Evolutionary conservation across 331 rosid species (phyloP).

Genomic region (Erythrophleum ivorense): DNA sequence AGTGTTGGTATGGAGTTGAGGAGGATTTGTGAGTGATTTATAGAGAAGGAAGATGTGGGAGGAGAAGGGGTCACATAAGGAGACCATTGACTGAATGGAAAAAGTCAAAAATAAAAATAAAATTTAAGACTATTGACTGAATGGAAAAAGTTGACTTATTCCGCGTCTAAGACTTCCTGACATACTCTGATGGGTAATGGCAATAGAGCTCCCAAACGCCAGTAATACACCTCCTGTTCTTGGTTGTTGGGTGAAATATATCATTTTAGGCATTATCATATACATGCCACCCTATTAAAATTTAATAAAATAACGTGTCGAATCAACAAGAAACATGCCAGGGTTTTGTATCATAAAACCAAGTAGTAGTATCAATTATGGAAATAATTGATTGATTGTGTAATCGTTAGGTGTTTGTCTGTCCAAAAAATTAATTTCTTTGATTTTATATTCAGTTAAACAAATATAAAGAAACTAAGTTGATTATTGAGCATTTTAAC

Average conservation of each 20-base stretch:
- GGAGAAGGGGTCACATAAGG: constrained; percentile 42
- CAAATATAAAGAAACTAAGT: too few relatives aligned
- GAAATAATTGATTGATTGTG: not conserved
- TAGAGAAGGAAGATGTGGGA: not conserved
- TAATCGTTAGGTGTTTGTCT: not conserved
- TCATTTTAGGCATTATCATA: too few relatives aligned
- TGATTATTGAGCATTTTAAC: too few relatives aligned
- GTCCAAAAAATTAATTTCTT: not conserved
- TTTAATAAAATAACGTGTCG: too few relatives aligned
- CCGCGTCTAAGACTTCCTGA: not conserved
- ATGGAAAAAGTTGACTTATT: not conserved
- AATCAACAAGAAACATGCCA: not conserved
- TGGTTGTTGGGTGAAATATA: too few relatives aligned
- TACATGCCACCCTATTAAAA: too few relatives aligned
- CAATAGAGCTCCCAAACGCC: not conserved
- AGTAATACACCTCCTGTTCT: not conserved
- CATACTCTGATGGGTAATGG: too few relatives aligned
- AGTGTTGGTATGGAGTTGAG: not conserved
- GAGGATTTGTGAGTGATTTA: not conserved
- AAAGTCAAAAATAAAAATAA: not conserved
- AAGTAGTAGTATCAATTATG: not conserved
- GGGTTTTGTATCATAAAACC: not conserved
- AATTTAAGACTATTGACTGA: not conserved
- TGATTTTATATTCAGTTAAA: too few relatives aligned
- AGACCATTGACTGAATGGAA: not conserved